Base-by-base conservation (phyloP, 1,284 basidiomycete genomes). In the Dichomitus squalens region DNA sequence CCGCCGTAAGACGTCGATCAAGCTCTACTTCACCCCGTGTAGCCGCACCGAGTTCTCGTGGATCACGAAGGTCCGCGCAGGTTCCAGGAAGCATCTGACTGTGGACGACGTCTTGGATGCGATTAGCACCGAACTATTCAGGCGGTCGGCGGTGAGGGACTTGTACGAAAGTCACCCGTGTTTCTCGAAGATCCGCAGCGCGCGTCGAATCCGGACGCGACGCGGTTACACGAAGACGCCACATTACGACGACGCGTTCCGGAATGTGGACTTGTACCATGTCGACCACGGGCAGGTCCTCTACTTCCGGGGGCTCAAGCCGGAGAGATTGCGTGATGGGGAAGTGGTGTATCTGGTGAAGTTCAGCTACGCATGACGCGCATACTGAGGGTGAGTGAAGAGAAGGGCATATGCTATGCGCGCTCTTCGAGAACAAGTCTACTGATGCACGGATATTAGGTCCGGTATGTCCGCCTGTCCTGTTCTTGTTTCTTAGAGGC, bases 231-330 rank as follows among this genome's bases (percentile, higher is more conserved):
- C 38, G 31, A n/a, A 49, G 12, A n/a, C 11, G 21, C 34, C 34
- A 8, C 35, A 27, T 11, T 49, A 49, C 31, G 53, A 40, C 21
- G 53, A 54, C 39, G 36, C 29, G 36, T 16, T 54, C 29, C 53
- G 53, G 46, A 54, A 54, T 25, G 53, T 54, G 34, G 53, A 54
- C 38, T 34, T 54, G 46, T 54, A 54, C 27, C 53, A 54, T 35
- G 23, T 54, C 3, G 53, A 54, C 1, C 20, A 29, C 1, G 47
- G 29, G 18, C 34, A 29, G 14, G 52, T 34, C 6, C 43, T 54
- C 29, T 49, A 47, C 38, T 54, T 54, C 47, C 27, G 35, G 23
- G 53, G 53, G 6, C 31, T 54, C 16, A 31, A 29, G 14, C 36
- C 29, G 38, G 53, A 54, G 38, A 49, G 29, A 47, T 25, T 54